Evolutionary conservation across 768 basidiomycete genomes (phyloP).

Genomic region (Tulasnella sp.): DNA sequence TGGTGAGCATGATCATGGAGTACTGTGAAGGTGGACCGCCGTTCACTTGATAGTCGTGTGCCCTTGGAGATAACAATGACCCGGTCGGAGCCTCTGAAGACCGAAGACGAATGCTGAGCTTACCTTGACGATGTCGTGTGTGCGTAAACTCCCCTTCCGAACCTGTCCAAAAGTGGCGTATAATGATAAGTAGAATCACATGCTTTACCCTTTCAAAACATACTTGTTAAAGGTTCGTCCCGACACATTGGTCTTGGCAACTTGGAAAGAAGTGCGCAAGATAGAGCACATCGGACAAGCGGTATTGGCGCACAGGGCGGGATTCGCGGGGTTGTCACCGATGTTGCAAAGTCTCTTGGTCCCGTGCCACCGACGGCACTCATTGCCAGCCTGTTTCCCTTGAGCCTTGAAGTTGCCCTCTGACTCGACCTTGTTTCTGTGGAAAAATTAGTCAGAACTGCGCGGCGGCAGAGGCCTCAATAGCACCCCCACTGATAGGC

Average conservation of each 20-base stretch:
- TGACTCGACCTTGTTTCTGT: slow-evolving; percentile 6
- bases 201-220: neutral
- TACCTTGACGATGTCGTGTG: slow-evolving; percentile 2
- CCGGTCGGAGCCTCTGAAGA: no score
- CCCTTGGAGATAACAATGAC: neutral
- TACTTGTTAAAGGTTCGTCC: slow-evolving; percentile 2
- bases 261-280: slow-evolving; percentile 15
- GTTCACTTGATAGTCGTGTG: neutral
- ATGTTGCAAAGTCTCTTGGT: slow-evolving; percentile 7
- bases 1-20: slow-evolving; percentile 5
- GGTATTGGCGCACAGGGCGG: neutral
- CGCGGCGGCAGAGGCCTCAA: no score
- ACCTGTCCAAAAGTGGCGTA: neutral
- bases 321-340: slow-evolving; percentile 1
- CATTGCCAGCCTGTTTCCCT: neutral
- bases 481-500: neutral
- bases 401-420: slow-evolving; percentile 17
- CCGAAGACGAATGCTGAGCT: neutral
- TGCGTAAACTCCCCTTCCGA: slow-evolving; percentile 8
- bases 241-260: neutral
- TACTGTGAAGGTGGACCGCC: neutral
- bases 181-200: neutral
- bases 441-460: neutral
- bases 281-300: slow-evolving; percentile 14
- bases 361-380: slow-evolving; percentile 17